Percentiles rank a stretch among this genome's conserved stretches.
These are phyloP conservation scores for Nakazawaea wickerhamii DNA, from an alignment of 805 yeast species.

Conservation along the genomic window DNA sequence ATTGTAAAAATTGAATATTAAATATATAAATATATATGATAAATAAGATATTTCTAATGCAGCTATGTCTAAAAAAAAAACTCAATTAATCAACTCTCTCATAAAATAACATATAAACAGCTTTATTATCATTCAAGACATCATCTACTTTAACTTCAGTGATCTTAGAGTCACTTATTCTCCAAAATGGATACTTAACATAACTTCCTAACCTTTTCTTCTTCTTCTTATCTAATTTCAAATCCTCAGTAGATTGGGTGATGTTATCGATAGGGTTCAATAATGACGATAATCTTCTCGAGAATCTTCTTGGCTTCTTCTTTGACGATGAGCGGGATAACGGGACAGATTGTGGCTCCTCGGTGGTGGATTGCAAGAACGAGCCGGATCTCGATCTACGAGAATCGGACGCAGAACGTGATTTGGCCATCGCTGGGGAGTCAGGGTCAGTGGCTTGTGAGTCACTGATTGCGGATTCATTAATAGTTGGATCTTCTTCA, in stretches of 20 bases:
- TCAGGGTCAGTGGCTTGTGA: conserved; percentile 9
- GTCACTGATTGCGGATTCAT: conserved; percentile 2
- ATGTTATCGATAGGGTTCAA: conserved; percentile 5
- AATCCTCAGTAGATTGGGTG: not conserved
- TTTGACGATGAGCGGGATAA: conserved; percentile 8
- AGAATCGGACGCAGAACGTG: conserved; percentile 4
- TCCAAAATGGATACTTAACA: conserved; percentile 69
- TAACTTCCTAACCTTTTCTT: conserved; percentile 50
- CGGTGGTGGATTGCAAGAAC: not conserved
- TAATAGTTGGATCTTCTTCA: not conserved
- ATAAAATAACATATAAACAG: conserved; percentile 84
- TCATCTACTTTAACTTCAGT: conserved; percentile 53
- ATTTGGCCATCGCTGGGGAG: not conserved
- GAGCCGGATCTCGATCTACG: conserved; percentile 5
- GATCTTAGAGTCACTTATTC: conserved; percentile 71
- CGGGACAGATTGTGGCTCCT: not conserved
- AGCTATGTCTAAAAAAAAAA: not conserved
- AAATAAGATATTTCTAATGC: not conserved
- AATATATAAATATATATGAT: not conserved
- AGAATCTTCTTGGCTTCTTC: conserved; percentile 6
- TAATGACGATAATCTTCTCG: conserved; percentile 11
- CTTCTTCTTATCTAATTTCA: conserved; percentile 10
- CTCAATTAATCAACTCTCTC: conserved; percentile 42
- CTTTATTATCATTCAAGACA: conserved; percentile 62
- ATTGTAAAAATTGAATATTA: too few species aligned